Evolutionary conservation across 1,284 basidiomycete species (phyloP).

Genomic region (Malassezia pachydermatis): DNA sequence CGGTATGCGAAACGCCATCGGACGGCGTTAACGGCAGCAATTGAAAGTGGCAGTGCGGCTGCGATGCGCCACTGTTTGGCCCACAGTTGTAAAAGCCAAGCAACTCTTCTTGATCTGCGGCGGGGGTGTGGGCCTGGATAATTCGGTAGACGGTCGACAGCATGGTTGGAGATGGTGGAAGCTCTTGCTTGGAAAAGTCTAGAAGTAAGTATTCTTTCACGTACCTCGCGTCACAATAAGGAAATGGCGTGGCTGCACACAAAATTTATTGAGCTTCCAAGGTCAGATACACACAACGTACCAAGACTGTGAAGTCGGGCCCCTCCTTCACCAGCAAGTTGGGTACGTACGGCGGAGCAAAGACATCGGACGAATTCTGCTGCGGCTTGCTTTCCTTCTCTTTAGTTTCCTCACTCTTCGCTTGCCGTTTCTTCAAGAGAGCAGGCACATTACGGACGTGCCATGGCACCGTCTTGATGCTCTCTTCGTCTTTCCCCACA

Average conservation of each 20-base stretch:
- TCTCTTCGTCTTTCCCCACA: constrained; percentile 13
- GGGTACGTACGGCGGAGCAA: constrained; percentile 45
- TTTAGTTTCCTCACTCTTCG: constrained; percentile 1
- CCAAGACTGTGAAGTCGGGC: constrained; percentile 28
- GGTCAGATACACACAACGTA: background rate
- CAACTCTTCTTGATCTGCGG: constrained; percentile 18
- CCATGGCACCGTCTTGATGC: constrained; percentile 19
- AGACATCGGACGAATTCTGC: constrained; percentile 38
- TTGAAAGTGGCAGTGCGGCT: constrained; percentile 42
- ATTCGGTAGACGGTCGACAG: constrained; percentile 33
- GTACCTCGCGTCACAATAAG: constrained; percentile 33
- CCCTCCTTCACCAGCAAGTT: constrained; percentile 35
- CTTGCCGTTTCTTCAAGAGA: constrained; percentile 34
- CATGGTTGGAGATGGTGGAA: constrained; percentile 35
- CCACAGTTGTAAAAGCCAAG: constrained; percentile 46
- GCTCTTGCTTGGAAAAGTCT: constrained; percentile 34
- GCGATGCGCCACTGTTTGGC: constrained; percentile 29
- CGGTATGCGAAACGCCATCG: constrained; percentile 14
- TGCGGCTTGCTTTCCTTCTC: constrained; percentile 12
- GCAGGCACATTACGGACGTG: constrained; percentile 39
- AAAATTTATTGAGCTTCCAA: constrained; percentile 39
- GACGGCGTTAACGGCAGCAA: constrained; percentile 31
- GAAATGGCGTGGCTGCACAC: constrained; percentile 41
- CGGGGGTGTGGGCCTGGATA: constrained; percentile 19
- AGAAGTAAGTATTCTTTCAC: background rate